A percentile compares a stretch with the other conserved stretches of the same genome.
Evolutionary conservation across 495 filamentous ascomycete genomes (phyloP).

Genomic region (Penicillium daleae): DNA sequence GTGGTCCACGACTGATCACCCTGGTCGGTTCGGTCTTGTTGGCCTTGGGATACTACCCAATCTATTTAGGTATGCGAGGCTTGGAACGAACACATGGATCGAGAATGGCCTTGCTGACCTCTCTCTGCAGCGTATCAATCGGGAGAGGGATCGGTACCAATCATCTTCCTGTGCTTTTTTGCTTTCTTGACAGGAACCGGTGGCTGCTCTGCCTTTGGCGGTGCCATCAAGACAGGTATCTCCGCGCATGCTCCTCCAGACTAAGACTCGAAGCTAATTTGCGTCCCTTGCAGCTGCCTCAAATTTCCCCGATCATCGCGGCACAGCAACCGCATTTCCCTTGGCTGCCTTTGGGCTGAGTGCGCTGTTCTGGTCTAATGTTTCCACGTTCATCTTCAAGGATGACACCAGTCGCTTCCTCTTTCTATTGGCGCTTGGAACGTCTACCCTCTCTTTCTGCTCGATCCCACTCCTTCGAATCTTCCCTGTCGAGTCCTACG

Average conservation of each 20-base stretch:
- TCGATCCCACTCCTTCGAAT: constrained; percentile 84
- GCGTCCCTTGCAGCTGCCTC: constrained; percentile 62
- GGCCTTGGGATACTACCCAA: constrained; percentile 78
- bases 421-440: constrained; percentile 78
- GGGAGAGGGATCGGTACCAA: constrained; percentile 61
- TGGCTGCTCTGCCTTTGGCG: constrained; percentile 84
- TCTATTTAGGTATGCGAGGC: constrained; percentile 61
- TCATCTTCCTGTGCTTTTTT: constrained; percentile 77
- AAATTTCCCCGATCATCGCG: constrained; percentile 90
- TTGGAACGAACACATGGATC: not conserved
- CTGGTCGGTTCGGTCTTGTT: constrained; percentile 73
- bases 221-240: constrained; percentile 75
- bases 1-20: constrained; percentile 77
- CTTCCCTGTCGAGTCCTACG: constrained; percentile 63
- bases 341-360: constrained; percentile 91
- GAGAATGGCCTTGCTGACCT: constrained; percentile 10
- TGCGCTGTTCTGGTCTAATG: constrained; percentile 89
- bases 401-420: constrained; percentile 82
- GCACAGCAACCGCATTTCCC: constrained; percentile 92
- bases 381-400: constrained; percentile 79
- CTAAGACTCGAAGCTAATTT: not conserved
- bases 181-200: constrained; percentile 84
- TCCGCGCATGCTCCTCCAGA: not conserved
- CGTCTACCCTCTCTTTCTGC: constrained; percentile 69
- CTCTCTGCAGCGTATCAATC: constrained; percentile 47